Evolutionary conservation across 495 filamentous ascomycete species (phyloP).

Genomic region (Trichocladium antarcticum): DNA sequence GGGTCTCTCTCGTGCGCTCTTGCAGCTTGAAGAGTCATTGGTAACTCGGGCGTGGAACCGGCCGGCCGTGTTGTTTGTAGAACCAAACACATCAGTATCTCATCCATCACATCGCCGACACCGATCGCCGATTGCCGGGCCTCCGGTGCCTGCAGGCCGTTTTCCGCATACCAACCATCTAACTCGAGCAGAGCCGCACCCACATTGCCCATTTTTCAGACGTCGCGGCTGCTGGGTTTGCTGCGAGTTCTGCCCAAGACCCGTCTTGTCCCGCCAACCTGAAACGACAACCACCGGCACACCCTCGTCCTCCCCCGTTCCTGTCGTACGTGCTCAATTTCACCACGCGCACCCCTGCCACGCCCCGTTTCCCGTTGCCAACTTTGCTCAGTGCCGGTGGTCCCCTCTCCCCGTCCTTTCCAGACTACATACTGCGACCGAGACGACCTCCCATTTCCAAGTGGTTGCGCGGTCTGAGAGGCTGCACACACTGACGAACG

Average conservation of each 20-base stretch:
- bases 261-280: conserved; percentile 23
- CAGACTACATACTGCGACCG: too few species aligned
- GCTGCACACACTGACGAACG: too few species aligned
- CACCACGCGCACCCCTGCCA: conserved; percentile 4
- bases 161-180: not conserved
- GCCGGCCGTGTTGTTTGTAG: too few species aligned
- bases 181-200: conserved; percentile 13
- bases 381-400: conserved; percentile 6
- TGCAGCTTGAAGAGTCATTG: not conserved
- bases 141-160: not conserved
- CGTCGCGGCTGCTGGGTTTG: conserved; percentile 11
- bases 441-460: too few species aligned
- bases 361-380: conserved; percentile 1
- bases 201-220: conserved; percentile 29
- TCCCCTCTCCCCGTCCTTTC: too few species aligned
- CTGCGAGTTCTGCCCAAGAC: conserved; percentile 7
- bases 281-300: conserved; percentile 23
- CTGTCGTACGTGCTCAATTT: conserved; percentile 19
- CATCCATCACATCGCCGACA: not conserved
- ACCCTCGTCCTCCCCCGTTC: conserved; percentile 10
- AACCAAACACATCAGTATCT: not conserved
- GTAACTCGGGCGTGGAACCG: too few species aligned
- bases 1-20: not conserved
- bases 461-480: too few species aligned
- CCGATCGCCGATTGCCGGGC: not conserved